Conservation (phyloP, 306 rosid genomes). For the Cicer cuneatum region DNA sequence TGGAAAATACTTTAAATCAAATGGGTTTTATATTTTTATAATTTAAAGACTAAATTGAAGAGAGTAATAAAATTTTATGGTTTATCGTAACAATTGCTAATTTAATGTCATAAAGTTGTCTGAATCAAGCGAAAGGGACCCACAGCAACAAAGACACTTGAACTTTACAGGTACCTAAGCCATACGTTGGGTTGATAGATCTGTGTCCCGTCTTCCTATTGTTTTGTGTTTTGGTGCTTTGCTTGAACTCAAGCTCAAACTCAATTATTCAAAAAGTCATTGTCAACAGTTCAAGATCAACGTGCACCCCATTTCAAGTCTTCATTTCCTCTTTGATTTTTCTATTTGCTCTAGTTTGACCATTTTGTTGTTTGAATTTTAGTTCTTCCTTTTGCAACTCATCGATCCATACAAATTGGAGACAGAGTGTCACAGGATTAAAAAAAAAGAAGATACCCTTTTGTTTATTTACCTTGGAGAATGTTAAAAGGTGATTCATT, state of each 20-base stretch:
- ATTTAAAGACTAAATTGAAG: too few species aligned
- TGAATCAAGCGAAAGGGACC: constrained; percentile 18
- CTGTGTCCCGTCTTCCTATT: constrained; percentile 31
- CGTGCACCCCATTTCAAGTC: constrained; percentile 39
- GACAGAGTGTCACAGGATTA: constrained; percentile 15
- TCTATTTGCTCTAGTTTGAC: constrained; percentile 40
- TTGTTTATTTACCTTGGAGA: constrained; percentile 30
- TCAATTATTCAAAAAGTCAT: constrained; percentile 43
- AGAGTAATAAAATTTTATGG: too few species aligned
- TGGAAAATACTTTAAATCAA: too few species aligned
- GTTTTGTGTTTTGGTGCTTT: background rate
- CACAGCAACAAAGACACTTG: constrained; percentile 35
- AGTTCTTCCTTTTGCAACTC: constrained; percentile 30
- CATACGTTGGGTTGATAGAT: constrained; percentile 25
- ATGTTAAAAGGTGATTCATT: constrained; percentile 21
- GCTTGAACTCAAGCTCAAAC: background rate
- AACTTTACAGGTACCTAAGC: constrained; percentile 36
- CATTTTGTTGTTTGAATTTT: constrained; percentile 34
- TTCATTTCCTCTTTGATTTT: constrained; percentile 2
- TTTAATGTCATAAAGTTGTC: too few species aligned
- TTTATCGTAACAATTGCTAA: background rate
- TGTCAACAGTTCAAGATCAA: constrained; percentile 36
- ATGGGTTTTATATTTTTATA: too few species aligned
- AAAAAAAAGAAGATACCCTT: constrained; percentile 14
- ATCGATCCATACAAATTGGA: constrained; percentile 43